A percentile compares a stretch with the other conserved stretches of the same genome.
Evolutionary conservation across 2,329 filamentous ascomycete genomes (phyloP).

Genomic region (Colletotrichum ledebouriae): DNA sequence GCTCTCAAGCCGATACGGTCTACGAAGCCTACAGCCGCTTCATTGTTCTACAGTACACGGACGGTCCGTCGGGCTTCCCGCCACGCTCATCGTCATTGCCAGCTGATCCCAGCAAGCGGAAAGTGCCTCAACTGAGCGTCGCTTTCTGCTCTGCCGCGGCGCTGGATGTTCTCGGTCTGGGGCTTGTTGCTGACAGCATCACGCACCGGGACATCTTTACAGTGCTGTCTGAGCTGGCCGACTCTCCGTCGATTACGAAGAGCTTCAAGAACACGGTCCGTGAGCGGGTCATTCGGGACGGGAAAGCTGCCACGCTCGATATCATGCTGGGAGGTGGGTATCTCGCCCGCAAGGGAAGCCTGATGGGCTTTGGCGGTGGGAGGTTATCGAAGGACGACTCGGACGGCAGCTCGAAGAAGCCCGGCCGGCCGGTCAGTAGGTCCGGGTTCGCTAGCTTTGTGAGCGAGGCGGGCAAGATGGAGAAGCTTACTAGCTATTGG

Average conservation of each 20-base stretch:
- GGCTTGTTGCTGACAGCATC: conserved; percentile 49
- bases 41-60: conserved; percentile 49
- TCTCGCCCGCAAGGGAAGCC: conserved; percentile 39
- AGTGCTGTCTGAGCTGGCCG: conserved; percentile 63
- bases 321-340: conserved; percentile 42
- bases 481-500: conserved; percentile 42
- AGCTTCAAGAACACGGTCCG: conserved; percentile 60
- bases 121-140: conserved; percentile 54
- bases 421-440: conserved; percentile 27
- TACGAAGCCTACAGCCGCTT: conserved; percentile 50
- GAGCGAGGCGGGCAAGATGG: conserved; percentile 28
- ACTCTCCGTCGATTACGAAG: conserved; percentile 58
- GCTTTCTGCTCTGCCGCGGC: conserved; percentile 62
- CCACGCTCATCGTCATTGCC: conserved; percentile 42
- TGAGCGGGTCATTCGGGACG: conserved; percentile 53
- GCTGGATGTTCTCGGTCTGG: conserved; percentile 60
- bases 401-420: conserved; percentile 29
- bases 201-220: conserved; percentile 66
- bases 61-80: conserved; percentile 40
- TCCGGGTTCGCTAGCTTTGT: conserved; percentile 40
- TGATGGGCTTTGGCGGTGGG: conserved; percentile 37
- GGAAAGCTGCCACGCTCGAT: conserved; percentile 52
- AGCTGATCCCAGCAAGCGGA: conserved; percentile 46
- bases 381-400: conserved; percentile 32
- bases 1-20: conserved; percentile 25